Evolutionary conservation across 129 eudicot species (phyloP), one percentile per base, ranked within the genome.

Genomic region (Flaveria trinervia): DNA sequence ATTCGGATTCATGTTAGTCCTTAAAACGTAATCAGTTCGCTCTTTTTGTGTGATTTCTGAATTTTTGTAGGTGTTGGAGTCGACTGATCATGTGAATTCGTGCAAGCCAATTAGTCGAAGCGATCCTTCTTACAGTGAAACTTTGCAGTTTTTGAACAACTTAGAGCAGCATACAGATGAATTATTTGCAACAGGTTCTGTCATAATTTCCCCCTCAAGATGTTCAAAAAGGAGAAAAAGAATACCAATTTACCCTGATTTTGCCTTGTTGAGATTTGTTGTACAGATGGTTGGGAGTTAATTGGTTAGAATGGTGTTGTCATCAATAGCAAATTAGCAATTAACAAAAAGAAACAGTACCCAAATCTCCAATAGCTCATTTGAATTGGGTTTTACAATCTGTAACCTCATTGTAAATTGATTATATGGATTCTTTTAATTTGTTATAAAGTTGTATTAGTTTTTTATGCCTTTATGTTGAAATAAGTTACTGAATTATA

Each of bases 81-180:
- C 99, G 22, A 91, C 97, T 2, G 99, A 95, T 85, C 99, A 95
- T 83, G 84, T 95, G 60, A 95, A 95, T 80, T 91, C 97, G 57
- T 95, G 99, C 89, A 95, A 95, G 86, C 99, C 99, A 4, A 52
- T 95, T 14, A 88, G 79, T 79, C 86, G 89, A 25, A 43, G 79
- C 1, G 99, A 95, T 88, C 99, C 96, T 72, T 91, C 99, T 13
- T 95, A 95, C 73, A 89, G 81, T 73, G 99, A 95, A 80, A 86
- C 89, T 12, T 68, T 95, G 70, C 86, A 89, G 4, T 91, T 95
- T 73, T 71, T 95, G 84, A 83, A 83, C 17, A 95, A 78, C 86
- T 95, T 80, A 89, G 83, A 80, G 83, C 82, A 60, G 86, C 86
- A 77, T 64, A 77, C 62, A 66, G 68, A 55, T 80, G 79, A 82